These are phyloP conservation scores for Boechera divaricarpa DNA, from an alignment of 345 rosid genomes.

Conservation along the genomic window DNA sequence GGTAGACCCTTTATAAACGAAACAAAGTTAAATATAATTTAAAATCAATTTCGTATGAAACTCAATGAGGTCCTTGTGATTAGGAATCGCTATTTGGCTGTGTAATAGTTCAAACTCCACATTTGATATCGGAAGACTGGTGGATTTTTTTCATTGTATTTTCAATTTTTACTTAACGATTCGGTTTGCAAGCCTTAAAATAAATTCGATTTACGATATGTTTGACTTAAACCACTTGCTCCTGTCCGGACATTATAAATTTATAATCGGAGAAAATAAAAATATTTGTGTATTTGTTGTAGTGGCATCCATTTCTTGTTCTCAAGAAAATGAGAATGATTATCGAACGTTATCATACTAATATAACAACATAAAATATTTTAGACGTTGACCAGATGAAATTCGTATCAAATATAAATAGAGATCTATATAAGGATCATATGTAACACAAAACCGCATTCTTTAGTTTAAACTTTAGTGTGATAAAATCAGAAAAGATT, in stretches of 20 bases:
- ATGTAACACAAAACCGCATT: background rate
- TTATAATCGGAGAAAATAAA: no score
- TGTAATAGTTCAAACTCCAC: background rate
- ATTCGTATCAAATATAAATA: background rate
- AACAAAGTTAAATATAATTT: background rate
- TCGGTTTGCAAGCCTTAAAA: background rate
- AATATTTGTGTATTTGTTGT: background rate
- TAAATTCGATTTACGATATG: background rate
- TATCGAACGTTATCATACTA: background rate
- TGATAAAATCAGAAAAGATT: background rate
- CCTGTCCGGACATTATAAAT: background rate
- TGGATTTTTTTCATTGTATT: background rate
- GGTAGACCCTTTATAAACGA: slow-evolving; percentile 1
- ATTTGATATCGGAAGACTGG: background rate
- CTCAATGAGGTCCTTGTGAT: slow-evolving; percentile 3
- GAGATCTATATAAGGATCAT: slow-evolving; percentile 15
- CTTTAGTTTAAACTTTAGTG: background rate
- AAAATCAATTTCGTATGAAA: slow-evolving; percentile 12
- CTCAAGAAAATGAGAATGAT: background rate
- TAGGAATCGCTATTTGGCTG: background rate
- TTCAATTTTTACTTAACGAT: background rate
- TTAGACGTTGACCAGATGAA: slow-evolving; percentile 1
- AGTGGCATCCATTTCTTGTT: slow-evolving; percentile 17
- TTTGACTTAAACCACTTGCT: slow-evolving; percentile 4
- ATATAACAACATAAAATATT: background rate